phyloP scores from a whole-genome alignment of 1,284 basidiomycete genomes.

The Leccinum pallidistipes region DNA sequence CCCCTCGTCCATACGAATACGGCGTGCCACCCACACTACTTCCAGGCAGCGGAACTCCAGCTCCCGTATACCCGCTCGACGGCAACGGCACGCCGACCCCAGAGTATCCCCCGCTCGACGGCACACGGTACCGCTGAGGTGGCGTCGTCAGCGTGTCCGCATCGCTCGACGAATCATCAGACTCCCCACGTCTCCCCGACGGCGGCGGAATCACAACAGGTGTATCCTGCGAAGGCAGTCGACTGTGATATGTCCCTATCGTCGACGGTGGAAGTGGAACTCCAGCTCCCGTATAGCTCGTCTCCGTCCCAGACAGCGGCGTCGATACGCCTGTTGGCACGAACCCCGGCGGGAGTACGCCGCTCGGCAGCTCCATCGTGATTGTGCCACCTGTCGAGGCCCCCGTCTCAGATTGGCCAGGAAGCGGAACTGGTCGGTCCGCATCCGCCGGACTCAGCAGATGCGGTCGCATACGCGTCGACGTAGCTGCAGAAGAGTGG shows the following conservation, averaged over 20 bases:
- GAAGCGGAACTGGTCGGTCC: slow-evolving; percentile 34
- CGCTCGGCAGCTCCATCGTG: slow-evolving; percentile 25
- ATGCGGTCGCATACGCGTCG: slow-evolving; percentile 24
- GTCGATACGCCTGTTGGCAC: slow-evolving; percentile 26
- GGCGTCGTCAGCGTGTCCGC: slow-evolving; percentile 31
- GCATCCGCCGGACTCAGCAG: slow-evolving; percentile 35
- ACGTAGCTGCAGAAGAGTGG: slow-evolving; percentile 29
- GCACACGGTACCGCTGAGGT: slow-evolving; percentile 22
- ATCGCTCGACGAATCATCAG: slow-evolving; percentile 32
- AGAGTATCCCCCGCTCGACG: slow-evolving; percentile 17
- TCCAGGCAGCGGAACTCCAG: slow-evolving; percentile 13
- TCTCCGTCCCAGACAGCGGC: slow-evolving; percentile 8
- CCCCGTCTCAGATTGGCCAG: slow-evolving; percentile 10
- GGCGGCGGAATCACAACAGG: slow-evolving; percentile 33
- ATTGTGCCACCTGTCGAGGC: slow-evolving; percentile 14
- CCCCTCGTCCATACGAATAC: slow-evolving; percentile 16
- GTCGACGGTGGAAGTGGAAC: slow-evolving; percentile 31
- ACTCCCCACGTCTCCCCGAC: slow-evolving; percentile 17
- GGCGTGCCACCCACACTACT: slow-evolving; percentile 16
- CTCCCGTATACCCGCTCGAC: not conserved
- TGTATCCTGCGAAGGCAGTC: slow-evolving; percentile 20
- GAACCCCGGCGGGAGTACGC: slow-evolving; percentile 32
- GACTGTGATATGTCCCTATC: slow-evolving; percentile 23
- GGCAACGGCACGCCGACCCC: not conserved
- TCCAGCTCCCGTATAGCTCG: slow-evolving; percentile 26